phyloP scores from a whole-genome alignment of 495 filamentous ascomycete genomes.

The Neurospora sp. region DNA sequence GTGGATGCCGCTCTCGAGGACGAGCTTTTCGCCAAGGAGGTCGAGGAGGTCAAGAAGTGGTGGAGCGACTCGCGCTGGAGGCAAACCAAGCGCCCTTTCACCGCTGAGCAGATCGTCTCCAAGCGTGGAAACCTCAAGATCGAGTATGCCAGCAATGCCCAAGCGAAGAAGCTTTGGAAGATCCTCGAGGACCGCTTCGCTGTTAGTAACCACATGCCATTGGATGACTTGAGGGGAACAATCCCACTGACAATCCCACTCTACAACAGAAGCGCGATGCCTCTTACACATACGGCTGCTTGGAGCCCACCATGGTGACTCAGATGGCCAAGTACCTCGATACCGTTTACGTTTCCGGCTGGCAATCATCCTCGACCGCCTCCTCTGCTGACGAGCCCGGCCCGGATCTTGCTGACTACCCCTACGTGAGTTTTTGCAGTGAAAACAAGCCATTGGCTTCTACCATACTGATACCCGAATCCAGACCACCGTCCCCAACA shows the following conservation, averaged over 20 bases:
- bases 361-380: slow-evolving; percentile 96
- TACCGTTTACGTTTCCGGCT: slow-evolving; percentile 96
- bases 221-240: not conserved
- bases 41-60: slow-evolving; percentile 83
- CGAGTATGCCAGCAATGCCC: slow-evolving; percentile 77
- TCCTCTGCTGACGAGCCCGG: slow-evolving; percentile 91
- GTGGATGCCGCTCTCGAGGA: slow-evolving; percentile 65
- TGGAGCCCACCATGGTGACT: slow-evolving; percentile 96
- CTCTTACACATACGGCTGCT: slow-evolving; percentile 91
- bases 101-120: slow-evolving; percentile 89
- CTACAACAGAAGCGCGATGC: slow-evolving; percentile 59
- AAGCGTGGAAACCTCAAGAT: slow-evolving; percentile 90
- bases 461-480: not conserved
- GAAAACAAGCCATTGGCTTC: not conserved
- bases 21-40: slow-evolving; percentile 65
- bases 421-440: slow-evolving; percentile 56
- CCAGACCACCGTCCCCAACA: slow-evolving; percentile 95
- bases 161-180: slow-evolving; percentile 89
- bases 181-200: slow-evolving; percentile 75
- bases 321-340: slow-evolving; percentile 99
- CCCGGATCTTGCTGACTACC: slow-evolving; percentile 96
- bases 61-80: slow-evolving; percentile 89
- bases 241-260: not conserved
- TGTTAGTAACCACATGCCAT: not conserved
- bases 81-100: slow-evolving; percentile 85